Percentiles rank a stretch among this genome's conserved stretches.
phyloP scores from a whole-genome alignment of 2,329 filamentous ascomycete genomes.

The Penicillium sp. region DNA sequence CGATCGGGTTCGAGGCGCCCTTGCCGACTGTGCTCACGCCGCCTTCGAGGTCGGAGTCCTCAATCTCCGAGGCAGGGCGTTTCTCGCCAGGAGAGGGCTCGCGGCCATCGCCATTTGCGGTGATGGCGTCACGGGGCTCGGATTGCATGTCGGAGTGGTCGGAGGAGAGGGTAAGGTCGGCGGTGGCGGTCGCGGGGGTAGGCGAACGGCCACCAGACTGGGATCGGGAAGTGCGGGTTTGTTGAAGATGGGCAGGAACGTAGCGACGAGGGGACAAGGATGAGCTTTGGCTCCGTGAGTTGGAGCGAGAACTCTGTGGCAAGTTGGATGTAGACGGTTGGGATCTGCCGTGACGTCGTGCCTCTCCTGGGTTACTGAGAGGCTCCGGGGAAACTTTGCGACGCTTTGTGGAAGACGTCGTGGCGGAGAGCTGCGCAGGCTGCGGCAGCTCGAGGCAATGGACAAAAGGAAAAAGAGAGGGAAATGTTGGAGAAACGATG shows the following conservation, averaged over 20 bases:
- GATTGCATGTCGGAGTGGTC: constrained; percentile 47
- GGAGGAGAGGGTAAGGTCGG: constrained; percentile 51
- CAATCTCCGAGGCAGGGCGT: constrained; percentile 34
- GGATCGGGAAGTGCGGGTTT: constrained; percentile 40
- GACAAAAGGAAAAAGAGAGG: constrained; percentile 3
- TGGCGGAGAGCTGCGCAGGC: constrained; percentile 49
- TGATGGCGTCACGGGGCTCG: constrained; percentile 29
- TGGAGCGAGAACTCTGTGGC: constrained; percentile 26
- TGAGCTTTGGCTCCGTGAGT: constrained; percentile 27
- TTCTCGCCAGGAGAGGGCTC: constrained; percentile 38
- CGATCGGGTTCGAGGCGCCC: constrained; percentile 41
- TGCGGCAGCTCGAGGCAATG: constrained; percentile 43
- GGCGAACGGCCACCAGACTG: constrained; percentile 39
- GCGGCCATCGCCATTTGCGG: constrained; percentile 25
- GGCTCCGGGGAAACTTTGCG: constrained; percentile 45
- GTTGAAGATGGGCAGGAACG: constrained; percentile 58
- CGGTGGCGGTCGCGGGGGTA: constrained; percentile 53
- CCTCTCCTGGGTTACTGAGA: constrained; percentile 41
- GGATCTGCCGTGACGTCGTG: constrained; percentile 37
- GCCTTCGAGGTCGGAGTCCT: constrained; percentile 26
- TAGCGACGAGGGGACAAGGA: constrained; percentile 45
- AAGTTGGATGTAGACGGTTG: constrained; percentile 22
- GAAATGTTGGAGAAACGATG: neutral
- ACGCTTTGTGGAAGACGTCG: constrained; percentile 52
- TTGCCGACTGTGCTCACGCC: constrained; percentile 17